Conservation (phyloP, 148 eudicot species). For the Rhododendron mucronatum region DNA sequence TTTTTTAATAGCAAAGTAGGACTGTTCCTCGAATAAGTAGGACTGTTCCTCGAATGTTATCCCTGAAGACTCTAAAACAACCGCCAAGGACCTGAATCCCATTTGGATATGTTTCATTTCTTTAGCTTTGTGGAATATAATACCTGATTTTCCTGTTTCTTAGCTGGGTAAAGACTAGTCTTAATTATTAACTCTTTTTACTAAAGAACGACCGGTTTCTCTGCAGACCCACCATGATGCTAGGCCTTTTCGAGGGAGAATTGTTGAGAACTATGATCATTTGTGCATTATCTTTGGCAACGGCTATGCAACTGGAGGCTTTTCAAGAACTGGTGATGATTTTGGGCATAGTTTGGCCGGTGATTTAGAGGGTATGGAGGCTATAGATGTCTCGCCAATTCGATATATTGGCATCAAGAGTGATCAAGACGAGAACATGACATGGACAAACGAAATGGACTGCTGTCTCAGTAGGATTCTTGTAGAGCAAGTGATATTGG, state of each 20-base stretch:
- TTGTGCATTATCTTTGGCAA: slow-evolving; percentile 13
- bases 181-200: neutral
- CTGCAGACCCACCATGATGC: slow-evolving; percentile 14
- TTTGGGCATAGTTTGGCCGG: slow-evolving; percentile 2
- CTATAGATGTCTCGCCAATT: slow-evolving; percentile 5
- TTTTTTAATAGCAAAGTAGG: neutral
- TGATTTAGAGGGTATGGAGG: slow-evolving; percentile 7
- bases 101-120: neutral
- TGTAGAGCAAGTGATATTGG: slow-evolving; percentile 10
- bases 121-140: neutral
- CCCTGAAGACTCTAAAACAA: neutral
- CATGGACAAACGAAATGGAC: slow-evolving; percentile 16
- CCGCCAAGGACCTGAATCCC: neutral
- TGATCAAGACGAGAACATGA: slow-evolving; percentile 3
- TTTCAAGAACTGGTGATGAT: slow-evolving; percentile 13
- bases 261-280: slow-evolving; percentile 9
- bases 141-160: neutral
- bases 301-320: neutral
- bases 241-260: slow-evolving; percentile 2
- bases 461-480: slow-evolving; percentile 11
- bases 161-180: neutral
- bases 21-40: neutral
- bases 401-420: neutral
- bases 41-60: neutral
- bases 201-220: neutral